These are phyloP conservation scores for Phycomyces nitens DNA, from an alignment of 192 early-diverging fungal species.

Conservation along the genomic window DNA sequence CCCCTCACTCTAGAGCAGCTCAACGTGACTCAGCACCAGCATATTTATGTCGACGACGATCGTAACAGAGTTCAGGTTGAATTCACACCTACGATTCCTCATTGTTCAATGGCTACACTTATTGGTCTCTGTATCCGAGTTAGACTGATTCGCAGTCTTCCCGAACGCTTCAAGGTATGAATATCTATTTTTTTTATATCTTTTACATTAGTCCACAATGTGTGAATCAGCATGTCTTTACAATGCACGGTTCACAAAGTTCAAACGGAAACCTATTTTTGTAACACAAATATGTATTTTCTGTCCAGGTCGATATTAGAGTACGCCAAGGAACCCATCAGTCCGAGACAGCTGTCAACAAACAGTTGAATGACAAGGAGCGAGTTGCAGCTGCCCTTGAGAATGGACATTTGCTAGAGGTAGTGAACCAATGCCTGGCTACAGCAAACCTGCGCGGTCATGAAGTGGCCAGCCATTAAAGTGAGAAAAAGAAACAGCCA, in stretches of 20 bases:
- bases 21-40: constrained; percentile 85
- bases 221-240: no score
- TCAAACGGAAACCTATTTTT: background rate
- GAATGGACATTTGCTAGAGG: constrained; percentile 89
- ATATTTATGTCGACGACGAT: constrained; percentile 76
- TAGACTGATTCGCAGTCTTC: constrained; percentile 79
- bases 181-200: background rate
- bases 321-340: constrained; percentile 95
- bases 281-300: background rate
- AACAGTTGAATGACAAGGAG: constrained; percentile 99
- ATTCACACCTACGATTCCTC: constrained; percentile 97
- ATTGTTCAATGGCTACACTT: constrained; percentile 98
- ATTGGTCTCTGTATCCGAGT: constrained; percentile 98
- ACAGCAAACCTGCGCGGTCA: constrained; percentile 41
- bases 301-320: constrained; percentile 71
- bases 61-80: constrained; percentile 68
- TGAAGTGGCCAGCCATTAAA: background rate
- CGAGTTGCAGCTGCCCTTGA: constrained; percentile 96
- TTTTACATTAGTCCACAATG: no score
- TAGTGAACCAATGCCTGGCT: constrained; percentile 88
- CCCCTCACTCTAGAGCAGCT: constrained; percentile 96
- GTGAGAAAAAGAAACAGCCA: background rate
- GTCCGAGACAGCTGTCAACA: constrained; percentile 92
- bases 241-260: no score
- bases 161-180: constrained; percentile 82